Evolutionary conservation across 805 yeast species (phyloP), one percentile per base, ranked within the genome.

Genomic region (Barnettozyma botsteinii): DNA sequence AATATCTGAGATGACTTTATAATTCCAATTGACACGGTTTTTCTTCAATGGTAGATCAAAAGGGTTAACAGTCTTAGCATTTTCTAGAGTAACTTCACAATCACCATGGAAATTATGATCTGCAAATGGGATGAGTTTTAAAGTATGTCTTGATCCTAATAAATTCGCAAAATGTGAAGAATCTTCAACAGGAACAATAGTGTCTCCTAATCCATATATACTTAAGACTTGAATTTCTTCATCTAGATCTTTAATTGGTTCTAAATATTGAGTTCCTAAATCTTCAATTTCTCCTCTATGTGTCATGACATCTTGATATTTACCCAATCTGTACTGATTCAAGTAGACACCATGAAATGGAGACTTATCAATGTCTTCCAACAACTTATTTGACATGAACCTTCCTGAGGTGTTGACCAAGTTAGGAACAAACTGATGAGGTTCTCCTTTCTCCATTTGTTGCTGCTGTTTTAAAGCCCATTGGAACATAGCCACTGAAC

Each of bases 81-180:
- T 52, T 11, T 55, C 69, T 17, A 61, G 63, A 14, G 60, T 51
- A 33, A 72, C 65, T 9, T 51, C 62, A 3, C 59, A 53, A 1
- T 54, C 46, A 0, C 93, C 91, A 54, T 72, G 83, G 54, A 72
- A 88, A 52, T 84, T 85, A 60, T 89, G 98, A 56, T 86, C 89
- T 0, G 95, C 96, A 33, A 66, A 67, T 1, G 75, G 73, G 10
- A 89, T 64, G 7, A 85, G 57, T 27, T 67, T 65, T 39, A 87
- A 62, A 4, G 69, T 65, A 49, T 83, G 81, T 17, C 88, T 75
- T 5, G 57, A 54, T 3, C 68, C 70, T 35, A 88, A 72, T 9
- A 64, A 48, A 49, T 81, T 77, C 7, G 83, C 76, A 62, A 66
- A 86, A 27, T 50, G 50, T 1, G 80, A 70, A 7, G 80, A 69